These are phyloP conservation scores for Plantago major DNA, from an alignment of 257 asterid species.

Conservation along the genomic window DNA sequence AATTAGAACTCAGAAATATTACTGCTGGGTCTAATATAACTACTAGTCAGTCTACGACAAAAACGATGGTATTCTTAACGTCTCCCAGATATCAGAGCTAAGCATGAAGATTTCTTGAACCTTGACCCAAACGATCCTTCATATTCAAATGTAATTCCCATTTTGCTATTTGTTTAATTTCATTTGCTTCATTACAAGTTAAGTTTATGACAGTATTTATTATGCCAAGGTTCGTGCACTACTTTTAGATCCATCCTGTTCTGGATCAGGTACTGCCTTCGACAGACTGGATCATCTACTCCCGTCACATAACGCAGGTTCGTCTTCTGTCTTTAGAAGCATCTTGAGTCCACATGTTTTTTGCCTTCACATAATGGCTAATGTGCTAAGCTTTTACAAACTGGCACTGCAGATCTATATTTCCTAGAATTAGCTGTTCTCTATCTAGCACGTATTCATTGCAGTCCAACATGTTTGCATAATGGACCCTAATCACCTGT, in stretches of 20 bases:
- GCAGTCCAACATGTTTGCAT: too few relatives aligned
- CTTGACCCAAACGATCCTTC: slow-evolving; percentile 59
- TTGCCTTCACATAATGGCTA: not conserved
- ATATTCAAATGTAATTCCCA: slow-evolving; percentile 54
- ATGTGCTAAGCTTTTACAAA: not conserved
- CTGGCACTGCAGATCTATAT: not conserved
- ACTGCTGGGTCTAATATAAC: too few relatives aligned
- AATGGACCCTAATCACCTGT: too few relatives aligned
- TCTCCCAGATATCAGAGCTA: slow-evolving; percentile 56
- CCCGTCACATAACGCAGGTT: slow-evolving; percentile 77
- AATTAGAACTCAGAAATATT: too few relatives aligned
- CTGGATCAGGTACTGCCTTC: slow-evolving; percentile 88
- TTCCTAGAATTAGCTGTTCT: not conserved
- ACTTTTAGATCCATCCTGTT: slow-evolving; percentile 92
- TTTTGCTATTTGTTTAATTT: slow-evolving; percentile 3
- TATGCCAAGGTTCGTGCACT: slow-evolving; percentile 63
- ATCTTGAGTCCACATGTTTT: not conserved
- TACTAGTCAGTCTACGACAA: too few relatives aligned
- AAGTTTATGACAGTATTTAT: not conserved
- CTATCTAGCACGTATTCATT: too few relatives aligned
- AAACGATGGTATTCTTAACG: slow-evolving; percentile 43
- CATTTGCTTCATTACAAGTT: not conserved
- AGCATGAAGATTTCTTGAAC: slow-evolving; percentile 74
- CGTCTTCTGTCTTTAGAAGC: not conserved
- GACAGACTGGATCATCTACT: slow-evolving; percentile 91